Conservation (phyloP, 2,329 filamentous ascomycete genomes). For the Alternaria tenuissima region DNA sequence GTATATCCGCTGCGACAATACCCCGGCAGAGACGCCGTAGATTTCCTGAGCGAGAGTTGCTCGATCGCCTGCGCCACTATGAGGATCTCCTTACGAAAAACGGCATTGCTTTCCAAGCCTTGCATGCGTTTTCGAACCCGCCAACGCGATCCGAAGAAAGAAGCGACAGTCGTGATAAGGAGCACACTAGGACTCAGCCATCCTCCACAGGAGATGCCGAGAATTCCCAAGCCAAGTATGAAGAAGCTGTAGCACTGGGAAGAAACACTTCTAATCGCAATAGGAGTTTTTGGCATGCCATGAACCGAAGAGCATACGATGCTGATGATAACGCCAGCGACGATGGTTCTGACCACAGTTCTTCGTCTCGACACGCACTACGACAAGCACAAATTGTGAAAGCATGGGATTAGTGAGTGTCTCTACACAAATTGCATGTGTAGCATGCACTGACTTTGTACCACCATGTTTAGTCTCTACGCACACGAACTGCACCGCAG, state of each 20-base stretch:
- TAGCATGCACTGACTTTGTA: background rate
- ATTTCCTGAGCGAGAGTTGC: conserved; percentile 73
- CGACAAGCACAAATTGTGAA: conserved; percentile 48
- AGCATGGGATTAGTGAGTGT: conserved; percentile 52
- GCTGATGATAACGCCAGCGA: conserved; percentile 4
- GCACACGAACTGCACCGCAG: conserved; percentile 39
- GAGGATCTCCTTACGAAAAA: conserved; percentile 71
- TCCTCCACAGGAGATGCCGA: background rate
- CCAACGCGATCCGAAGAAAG: conserved; percentile 15
- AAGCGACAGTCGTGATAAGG: background rate
- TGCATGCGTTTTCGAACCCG: conserved; percentile 50
- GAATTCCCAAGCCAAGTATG: conserved; percentile 9
- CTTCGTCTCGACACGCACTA: conserved; percentile 19
- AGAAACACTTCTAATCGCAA: conserved; percentile 6
- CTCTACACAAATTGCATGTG: background rate
- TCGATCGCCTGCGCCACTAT: conserved; percentile 74
- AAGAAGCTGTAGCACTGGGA: background rate
- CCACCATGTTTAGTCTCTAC: conserved; percentile 26
- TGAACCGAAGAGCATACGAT: conserved; percentile 26
- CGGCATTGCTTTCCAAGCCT: conserved; percentile 73
- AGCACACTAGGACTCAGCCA: background rate
- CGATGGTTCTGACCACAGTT: conserved; percentile 11
- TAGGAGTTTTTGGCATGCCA: conserved; percentile 36
- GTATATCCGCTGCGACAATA: conserved; percentile 55
- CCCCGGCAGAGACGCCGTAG: conserved; percentile 67